A percentile compares a stretch with the other conserved stretches of the same genome.
These are phyloP conservation scores for Litchi chinensis DNA, from an alignment of 345 rosid genomes.

Conservation along the genomic window DNA sequence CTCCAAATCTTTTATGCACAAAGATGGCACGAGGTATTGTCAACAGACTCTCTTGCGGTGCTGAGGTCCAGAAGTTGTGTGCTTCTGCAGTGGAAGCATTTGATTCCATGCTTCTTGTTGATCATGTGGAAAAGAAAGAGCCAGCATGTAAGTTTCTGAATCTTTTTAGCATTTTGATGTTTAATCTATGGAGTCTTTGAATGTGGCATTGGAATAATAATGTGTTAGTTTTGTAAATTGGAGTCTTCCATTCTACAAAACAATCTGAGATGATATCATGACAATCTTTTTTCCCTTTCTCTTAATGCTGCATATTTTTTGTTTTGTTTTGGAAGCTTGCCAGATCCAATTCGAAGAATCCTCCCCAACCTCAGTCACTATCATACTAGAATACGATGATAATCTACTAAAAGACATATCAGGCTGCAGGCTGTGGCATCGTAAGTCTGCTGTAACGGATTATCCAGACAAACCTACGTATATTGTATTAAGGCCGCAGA, in stretches of 20 bases:
- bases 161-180: background rate
- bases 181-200: background rate
- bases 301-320: background rate
- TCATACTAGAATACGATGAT: constrained; percentile 36
- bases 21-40: constrained; percentile 81
- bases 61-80: constrained; percentile 73
- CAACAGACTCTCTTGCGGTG: constrained; percentile 72
- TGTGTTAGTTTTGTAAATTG: background rate
- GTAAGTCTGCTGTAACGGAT: constrained; percentile 37
- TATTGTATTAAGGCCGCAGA: constrained; percentile 40
- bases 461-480: constrained; percentile 42
- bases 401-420: constrained; percentile 28
- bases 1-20: constrained; percentile 58
- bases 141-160: constrained; percentile 43
- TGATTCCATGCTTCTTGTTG: constrained; percentile 35
- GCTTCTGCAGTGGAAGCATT: constrained; percentile 61
- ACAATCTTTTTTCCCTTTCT: background rate
- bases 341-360: constrained; percentile 44
- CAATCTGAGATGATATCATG: background rate
- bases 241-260: constrained; percentile 1
- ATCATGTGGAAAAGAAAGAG: constrained; percentile 22
- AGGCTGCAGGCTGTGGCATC: constrained; percentile 59
- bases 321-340: constrained; percentile 39
- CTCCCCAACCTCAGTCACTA: constrained; percentile 41
- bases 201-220: background rate